Evolutionary conservation across 2,329 filamentous ascomycete genomes (phyloP).

Genomic region (Fusarium sp.): DNA sequence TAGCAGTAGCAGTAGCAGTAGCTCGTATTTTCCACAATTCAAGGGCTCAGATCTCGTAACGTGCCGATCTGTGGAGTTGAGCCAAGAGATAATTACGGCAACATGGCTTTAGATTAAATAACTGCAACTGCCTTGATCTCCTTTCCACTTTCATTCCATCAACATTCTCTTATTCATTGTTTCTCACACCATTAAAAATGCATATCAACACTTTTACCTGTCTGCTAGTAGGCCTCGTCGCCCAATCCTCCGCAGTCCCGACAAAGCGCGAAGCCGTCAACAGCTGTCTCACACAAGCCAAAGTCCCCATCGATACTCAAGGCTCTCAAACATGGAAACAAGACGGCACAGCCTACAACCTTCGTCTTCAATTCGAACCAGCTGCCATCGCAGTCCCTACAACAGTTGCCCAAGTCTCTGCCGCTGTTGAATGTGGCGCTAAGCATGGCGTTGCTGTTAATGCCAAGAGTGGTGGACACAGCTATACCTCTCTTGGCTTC

Average conservation of each 20-base stretch:
- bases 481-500: conserved; percentile 62
- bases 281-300: conserved; percentile 45
- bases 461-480: conserved; percentile 64
- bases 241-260: conserved; percentile 17
- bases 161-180: neutral
- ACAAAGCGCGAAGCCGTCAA: conserved; percentile 42
- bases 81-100: neutral
- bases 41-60: conserved; percentile 6
- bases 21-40: conserved; percentile 7
- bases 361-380: conserved; percentile 49
- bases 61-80: conserved; percentile 19
- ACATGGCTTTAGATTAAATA: conserved; percentile 12
- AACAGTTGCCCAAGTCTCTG: conserved; percentile 55
- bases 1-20: too few relatives aligned
- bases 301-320: conserved; percentile 40
- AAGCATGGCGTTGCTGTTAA: conserved; percentile 59
- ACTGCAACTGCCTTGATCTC: neutral
- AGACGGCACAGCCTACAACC: conserved; percentile 50
- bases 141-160: neutral
- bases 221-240: conserved; percentile 1
- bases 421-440: conserved; percentile 59
- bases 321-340: conserved; percentile 46
- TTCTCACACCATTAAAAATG: neutral
- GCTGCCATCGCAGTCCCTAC: conserved; percentile 49
- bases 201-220: conserved; percentile 1